phyloP scores from a whole-genome alignment of 1,284 basidiomycete genomes.

The Neolentinus lepideus region DNA sequence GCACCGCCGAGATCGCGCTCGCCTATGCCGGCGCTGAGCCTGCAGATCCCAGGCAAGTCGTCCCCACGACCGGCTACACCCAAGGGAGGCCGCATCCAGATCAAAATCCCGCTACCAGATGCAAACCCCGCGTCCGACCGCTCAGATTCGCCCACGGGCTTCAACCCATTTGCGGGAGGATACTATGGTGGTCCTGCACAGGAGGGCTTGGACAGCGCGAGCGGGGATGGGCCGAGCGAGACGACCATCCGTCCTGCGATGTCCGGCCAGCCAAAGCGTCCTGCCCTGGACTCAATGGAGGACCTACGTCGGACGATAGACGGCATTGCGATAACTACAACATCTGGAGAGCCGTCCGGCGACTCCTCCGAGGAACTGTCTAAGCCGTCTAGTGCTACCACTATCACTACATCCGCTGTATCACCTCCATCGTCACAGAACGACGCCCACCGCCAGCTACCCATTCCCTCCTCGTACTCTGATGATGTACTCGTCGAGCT shows the following conservation, averaged over 20 bases:
- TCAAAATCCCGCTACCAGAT: slow-evolving; percentile 11
- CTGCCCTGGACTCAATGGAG: slow-evolving; percentile 5
- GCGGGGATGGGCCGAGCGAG: slow-evolving; percentile 36
- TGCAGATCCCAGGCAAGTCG: slow-evolving; percentile 13
- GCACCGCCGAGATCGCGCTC: slow-evolving; percentile 6
- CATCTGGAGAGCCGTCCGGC: slow-evolving; percentile 16
- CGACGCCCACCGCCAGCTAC: slow-evolving; percentile 15
- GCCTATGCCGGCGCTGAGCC: slow-evolving; percentile 14
- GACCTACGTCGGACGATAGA: slow-evolving; percentile 4
- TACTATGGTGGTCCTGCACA: slow-evolving; percentile 26
- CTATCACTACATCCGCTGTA: slow-evolving; percentile 24
- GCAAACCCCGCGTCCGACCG: slow-evolving; percentile 2
- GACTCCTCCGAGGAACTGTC: slow-evolving; percentile 2
- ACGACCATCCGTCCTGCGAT: slow-evolving; percentile 48
- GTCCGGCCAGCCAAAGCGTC: slow-evolving; percentile 4
- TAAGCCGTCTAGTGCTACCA: not conserved
- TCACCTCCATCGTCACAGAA: slow-evolving; percentile 13
- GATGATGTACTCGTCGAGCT: slow-evolving; percentile 73
- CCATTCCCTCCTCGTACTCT: slow-evolving; percentile 34
- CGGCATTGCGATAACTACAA: slow-evolving; percentile 21
- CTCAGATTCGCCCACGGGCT: slow-evolving; percentile 7
- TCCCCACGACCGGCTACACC: slow-evolving; percentile 19
- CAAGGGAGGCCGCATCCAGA: slow-evolving; percentile 22
- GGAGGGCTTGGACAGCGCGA: slow-evolving; percentile 16
- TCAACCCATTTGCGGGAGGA: slow-evolving; percentile 20